Percentiles rank a stretch among this genome's conserved stretches.
Conservation (phyloP, 176 grass and related monocot species). For the Sorghum bicolor region Sorghum_bicolor_NCBIv3 NC_012873.2:63454501-63455000, state of each 20-base stretch:
- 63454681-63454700: background rate
- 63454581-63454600: conserved; percentile 4
- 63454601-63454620: background rate
- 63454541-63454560: background rate
- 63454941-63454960: too few relatives aligned
- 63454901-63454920: too few relatives aligned
- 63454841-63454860: too few relatives aligned
- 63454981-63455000: background rate
- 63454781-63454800: too few relatives aligned
- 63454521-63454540: background rate
- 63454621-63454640: conserved; percentile 6
- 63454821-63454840: too few relatives aligned
- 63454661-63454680: conserved; percentile 22
- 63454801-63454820: too few relatives aligned
- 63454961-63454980: too few relatives aligned
- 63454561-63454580: background rate
- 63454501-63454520: background rate
- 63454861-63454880: too few relatives aligned
- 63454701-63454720: conserved; percentile 38
- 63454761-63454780: too few relatives aligned
- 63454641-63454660: conserved; percentile 15
- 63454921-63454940: too few relatives aligned
- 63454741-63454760: too few relatives aligned
- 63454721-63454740: background rate
- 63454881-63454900: too few relatives aligned